phyloP scores from a whole-genome alignment of 164 flowering plant species.

The Taxillus chinensis region DNA sequence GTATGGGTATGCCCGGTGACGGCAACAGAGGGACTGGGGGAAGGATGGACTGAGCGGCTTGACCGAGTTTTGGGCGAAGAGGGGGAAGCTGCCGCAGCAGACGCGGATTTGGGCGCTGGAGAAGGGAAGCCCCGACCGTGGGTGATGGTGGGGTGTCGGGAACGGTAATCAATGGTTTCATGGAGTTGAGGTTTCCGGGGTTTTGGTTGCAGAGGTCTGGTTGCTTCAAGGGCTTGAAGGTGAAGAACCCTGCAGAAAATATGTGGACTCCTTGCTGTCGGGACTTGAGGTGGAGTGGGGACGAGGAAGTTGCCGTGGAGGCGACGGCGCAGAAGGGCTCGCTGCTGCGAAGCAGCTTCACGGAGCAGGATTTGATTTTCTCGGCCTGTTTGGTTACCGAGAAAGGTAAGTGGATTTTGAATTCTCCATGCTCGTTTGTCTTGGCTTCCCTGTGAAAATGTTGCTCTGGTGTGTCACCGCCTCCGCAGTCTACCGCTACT shows the following conservation, averaged over 20 bases:
- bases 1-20: not conserved
- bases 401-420: constrained; percentile 50
- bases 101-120: constrained; percentile 13
- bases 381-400: constrained; percentile 48
- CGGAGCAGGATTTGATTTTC: constrained; percentile 55
- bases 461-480: constrained; percentile 14
- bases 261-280: constrained; percentile 43
- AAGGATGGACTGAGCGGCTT: not conserved
- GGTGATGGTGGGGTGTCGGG: constrained; percentile 8
- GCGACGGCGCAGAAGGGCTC: constrained; percentile 68
- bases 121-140: constrained; percentile 10
- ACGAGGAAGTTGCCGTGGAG: constrained; percentile 49
- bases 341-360: constrained; percentile 53
- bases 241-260: constrained; percentile 57
- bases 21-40: not conserved
- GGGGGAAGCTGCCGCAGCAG: not conserved
- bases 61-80: constrained; percentile 7
- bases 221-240: constrained; percentile 55
- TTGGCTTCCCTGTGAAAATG: constrained; percentile 42
- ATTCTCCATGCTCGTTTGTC: constrained; percentile 57
- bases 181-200: constrained; percentile 18
- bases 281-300: constrained; percentile 49
- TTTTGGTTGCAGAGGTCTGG: constrained; percentile 51
- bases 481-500: constrained; percentile 46
- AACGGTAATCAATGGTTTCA: constrained; percentile 7